Base-by-base conservation (phyloP, 805 yeast species). In the Candida anglica region DNA sequence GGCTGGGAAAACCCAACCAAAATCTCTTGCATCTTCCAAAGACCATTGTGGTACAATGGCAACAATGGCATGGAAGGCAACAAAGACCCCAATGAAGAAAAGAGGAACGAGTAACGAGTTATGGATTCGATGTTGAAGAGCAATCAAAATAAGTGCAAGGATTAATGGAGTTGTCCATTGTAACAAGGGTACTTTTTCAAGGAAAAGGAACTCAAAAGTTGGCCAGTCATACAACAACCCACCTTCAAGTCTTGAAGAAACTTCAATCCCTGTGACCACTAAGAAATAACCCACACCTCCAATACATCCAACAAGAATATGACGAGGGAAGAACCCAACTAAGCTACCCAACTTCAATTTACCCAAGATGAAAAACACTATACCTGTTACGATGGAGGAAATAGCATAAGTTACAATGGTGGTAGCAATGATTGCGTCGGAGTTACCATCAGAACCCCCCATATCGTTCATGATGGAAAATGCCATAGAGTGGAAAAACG, bases 201-300 rank as follows among this genome's bases (percentile, higher is more conserved):
- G 59, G 36, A 87, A 66, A 11, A 81, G 55, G 33, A 62, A 66
- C 15, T 56, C 34, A 33, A 86, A 58, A 11, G 87, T 85, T 2
- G 60, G 70, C 48, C 64, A 53, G 38, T 78, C 71, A 53, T 86
- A 89, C 33, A 70, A 71, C 27, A 91, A 57, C 2, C 86, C 81
- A 3, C 86, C 85, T 31, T 86, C 85, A 20, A 86, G 58, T 38
- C 95, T 68, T 0, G 96, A 80, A n/a, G 86, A 74, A 1, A 93
- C 96, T 51, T 91, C 97, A 19, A 93, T 61, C 1, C 96, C 98
- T 0, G 98, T 93, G 1, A 86, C 81, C 2, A 88, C 66, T 32
- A 93, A 66, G 58, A 93, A 93, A 61, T 86, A 89, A 6, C 98
- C 98, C 31, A 93, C 98, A 50, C 98, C 98, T 25, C 98, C 98